Base-by-base conservation (phyloP, 768 basidiomycete genomes). In the Trametes meyenii region DNA sequence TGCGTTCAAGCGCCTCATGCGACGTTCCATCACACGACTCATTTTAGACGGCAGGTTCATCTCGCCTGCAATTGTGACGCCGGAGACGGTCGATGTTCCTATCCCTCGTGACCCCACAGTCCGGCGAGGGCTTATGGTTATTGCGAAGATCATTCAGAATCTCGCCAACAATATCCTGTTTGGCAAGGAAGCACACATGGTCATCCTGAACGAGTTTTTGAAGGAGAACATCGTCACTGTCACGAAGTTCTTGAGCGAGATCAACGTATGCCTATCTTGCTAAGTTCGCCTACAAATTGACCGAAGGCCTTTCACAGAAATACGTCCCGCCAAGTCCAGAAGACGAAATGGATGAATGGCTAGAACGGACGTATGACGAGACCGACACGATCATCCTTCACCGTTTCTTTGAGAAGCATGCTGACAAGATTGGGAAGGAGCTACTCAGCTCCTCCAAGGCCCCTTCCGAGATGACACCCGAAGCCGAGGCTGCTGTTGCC, bases 131-230 rank as follows among this genome's bases (percentile, higher is more conserved):
- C 78, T 96, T 14, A 88, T 92, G 81, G 78, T 91, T 49, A 89
- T 97, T 64, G 91, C 93, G 45, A 97, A 96, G 76, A 87, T 96
- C 58, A 87, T 97, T 48, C 94, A 96, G 74, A 95, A 93, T 69
- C 75, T 97, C 33, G 94, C 94, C 19, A 98, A 97, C 75, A 96
- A 97, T 67, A 89, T 96, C 50, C 86, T 92, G 69, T 96, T 96
- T 66, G 92, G 90, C 12, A 95, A 95, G 72, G 94, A 96, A 68
- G 83, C 86, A 3, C 87, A 93, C 68, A 94, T 95, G 91, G 85
- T 85, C 29, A 79, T 83, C 36, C 72, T 96, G 59, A 96, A 96
- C 71, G 78, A 81, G 13, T 94, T 94, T 75, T 74, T 93, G 29
- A 78, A 79, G 59, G 81, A 77, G 11, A 89, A 92, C 54, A 89